These are phyloP conservation scores for Colletotrichum sansevieriae DNA, from an alignment of 2,329 filamentous ascomycete species.

Conservation along the genomic window DNA sequence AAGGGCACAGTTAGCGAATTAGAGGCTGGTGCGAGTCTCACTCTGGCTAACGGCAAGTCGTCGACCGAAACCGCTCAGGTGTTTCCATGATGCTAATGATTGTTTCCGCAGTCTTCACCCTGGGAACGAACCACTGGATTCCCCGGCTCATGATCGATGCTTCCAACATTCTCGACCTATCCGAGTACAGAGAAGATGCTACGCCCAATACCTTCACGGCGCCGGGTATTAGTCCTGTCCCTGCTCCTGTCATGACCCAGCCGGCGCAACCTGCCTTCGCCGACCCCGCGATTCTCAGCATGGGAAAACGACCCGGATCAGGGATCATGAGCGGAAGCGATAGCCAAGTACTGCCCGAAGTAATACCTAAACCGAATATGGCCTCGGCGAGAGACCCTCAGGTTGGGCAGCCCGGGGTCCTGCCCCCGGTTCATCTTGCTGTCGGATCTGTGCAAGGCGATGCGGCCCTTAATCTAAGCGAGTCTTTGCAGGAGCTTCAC, in stretches of 20 bases:
- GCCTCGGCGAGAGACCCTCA: conserved; percentile 50
- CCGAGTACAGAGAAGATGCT: conserved; percentile 53
- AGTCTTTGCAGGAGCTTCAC: conserved; percentile 45
- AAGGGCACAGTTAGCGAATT: conserved; percentile 80
- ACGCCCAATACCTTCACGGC: conserved; percentile 47
- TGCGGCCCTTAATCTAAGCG: conserved; percentile 33
- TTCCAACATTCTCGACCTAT: conserved; percentile 59
- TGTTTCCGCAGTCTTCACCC: conserved; percentile 52
- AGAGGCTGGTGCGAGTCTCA: conserved; percentile 74
- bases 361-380: conserved; percentile 46
- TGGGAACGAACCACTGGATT: conserved; percentile 55
- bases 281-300: conserved; percentile 87
- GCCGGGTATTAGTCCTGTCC: conserved; percentile 45
- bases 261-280: conserved; percentile 66
- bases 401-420: conserved; percentile 43
- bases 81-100: conserved; percentile 11
- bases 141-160: conserved; percentile 60
- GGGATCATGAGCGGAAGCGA: conserved; percentile 44
- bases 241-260: conserved; percentile 47
- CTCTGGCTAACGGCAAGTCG: conserved; percentile 76
- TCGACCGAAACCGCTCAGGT: not conserved
- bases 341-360: conserved; percentile 34
- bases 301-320: conserved; percentile 60
- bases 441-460: conserved; percentile 19
- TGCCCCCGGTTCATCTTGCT: conserved; percentile 38